A percentile compares a stretch with the other conserved stretches of the same genome.
Conservation (phyloP, 2,329 filamentous ascomycete species). For the Mollisiaceae sp. region DNA sequence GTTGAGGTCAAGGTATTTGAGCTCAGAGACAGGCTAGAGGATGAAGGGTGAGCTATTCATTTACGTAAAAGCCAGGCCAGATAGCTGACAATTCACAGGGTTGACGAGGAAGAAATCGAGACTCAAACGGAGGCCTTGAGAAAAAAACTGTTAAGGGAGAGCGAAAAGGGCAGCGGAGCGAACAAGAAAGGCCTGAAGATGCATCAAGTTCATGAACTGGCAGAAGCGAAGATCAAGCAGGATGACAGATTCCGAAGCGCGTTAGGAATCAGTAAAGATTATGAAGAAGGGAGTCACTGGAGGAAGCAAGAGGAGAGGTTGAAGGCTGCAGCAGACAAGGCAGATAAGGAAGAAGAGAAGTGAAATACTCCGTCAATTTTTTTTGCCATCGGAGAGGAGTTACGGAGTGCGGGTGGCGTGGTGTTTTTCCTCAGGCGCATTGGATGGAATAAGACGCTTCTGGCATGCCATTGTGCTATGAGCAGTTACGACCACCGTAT, state of each 20-base stretch:
- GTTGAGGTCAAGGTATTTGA: conserved; percentile 95
- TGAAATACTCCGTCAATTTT: not conserved
- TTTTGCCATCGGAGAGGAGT: not conserved
- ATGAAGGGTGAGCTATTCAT: conserved; percentile 68
- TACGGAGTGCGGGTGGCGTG: conserved; percentile 1
- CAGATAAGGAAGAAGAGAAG: conserved; percentile 30
- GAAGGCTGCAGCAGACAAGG: conserved; percentile 50
- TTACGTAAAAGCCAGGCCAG: not conserved
- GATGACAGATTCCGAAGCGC: conserved; percentile 86
- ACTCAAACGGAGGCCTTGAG: conserved; percentile 70
- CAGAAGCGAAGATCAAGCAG: conserved; percentile 95
- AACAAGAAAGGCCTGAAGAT: conserved; percentile 72
- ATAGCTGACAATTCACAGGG: conserved; percentile 50
- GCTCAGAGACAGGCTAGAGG: conserved; percentile 87
- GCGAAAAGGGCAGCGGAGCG: conserved; percentile 45
- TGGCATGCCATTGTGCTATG: not conserved
- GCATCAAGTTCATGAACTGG: conserved; percentile 95
- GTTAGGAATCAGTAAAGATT: conserved; percentile 83
- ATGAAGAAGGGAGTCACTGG: conserved; percentile 87
- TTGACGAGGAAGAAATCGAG: conserved; percentile 92
- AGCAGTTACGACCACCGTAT: not conserved
- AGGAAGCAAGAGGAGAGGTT: conserved; percentile 77
- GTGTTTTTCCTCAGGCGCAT: not conserved
- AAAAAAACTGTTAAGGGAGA: conserved; percentile 58
- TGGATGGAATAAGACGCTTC: not conserved